Conservation (phyloP, 192 early-diverging fungal genomes). For the Obelidium mucronatum region DNA sequence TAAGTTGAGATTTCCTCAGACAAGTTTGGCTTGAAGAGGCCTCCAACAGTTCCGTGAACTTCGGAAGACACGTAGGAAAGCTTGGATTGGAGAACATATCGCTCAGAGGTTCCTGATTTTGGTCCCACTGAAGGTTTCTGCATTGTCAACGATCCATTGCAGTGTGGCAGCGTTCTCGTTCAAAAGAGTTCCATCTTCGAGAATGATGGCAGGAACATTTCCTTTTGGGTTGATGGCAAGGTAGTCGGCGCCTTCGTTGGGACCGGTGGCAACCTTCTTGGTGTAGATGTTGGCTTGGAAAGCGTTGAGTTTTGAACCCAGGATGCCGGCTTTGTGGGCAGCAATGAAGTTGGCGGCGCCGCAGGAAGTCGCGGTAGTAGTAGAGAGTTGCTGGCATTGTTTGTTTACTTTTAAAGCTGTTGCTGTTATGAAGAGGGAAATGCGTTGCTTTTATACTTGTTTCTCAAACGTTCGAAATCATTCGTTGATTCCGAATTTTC, state of each 20-base stretch:
- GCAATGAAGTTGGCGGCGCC: no score
- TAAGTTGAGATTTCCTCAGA: conserved; percentile 8
- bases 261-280: conserved; percentile 34
- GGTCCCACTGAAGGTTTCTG: not conserved
- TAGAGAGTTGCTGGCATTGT: conserved; percentile 39
- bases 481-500: no score
- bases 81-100: conserved; percentile 46
- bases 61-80: conserved; percentile 34
- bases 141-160: no score
- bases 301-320: conserved; percentile 34
- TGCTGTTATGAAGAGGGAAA: no score
- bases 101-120: not conserved
- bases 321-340: conserved; percentile 41
- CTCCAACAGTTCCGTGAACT: conserved; percentile 23
- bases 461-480: no score
- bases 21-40: conserved; percentile 34
- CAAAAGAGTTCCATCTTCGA: conserved; percentile 39
- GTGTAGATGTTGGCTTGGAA: conserved; percentile 28
- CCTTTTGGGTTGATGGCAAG: conserved; percentile 43
- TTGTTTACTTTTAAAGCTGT: no score
- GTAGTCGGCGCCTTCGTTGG: conserved; percentile 29
- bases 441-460: no score
- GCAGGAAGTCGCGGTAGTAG: conserved; percentile 28
- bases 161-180: conserved; percentile 43
- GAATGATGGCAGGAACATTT: no score